Evolutionary conservation across 208 protist species (phyloP), one percentile per base, ranked within the genome.

Genomic region (Vickermania ingenoplastis): DNA sequence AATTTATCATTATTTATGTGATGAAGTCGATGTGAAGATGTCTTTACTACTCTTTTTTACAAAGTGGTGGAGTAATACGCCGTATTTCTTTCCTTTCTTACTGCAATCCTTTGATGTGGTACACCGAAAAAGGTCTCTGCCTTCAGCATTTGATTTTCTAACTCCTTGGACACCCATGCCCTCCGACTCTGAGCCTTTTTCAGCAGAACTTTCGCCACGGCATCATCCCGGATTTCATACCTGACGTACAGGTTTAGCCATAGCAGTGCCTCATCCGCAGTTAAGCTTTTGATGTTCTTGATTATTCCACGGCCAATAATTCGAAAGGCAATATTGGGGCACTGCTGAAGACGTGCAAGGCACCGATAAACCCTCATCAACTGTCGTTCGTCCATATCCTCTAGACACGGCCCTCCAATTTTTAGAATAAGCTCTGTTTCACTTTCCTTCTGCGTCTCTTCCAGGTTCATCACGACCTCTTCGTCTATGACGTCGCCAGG

Each of bases 211-310:
- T 73, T 80, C 41, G 71, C 83, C 5, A 89, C 77, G 45, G 78
- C 76, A 67, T 86, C 79, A 59, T 94, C 87, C 5, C 72, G 66
- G 21, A 94, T 63, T 2, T 69, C 29, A 24, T 79, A 45, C 17
- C 69, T 59, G 2, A 77, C 59, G 53, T 94, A 94, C 21, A 94
- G 58, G 0, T 67, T 63, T 52, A 87, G 60, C 83, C 87, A 94
- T 41, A 70, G 27, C 5, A 83, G 29, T 1, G 81, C 78, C 53
- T 77, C 73, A 21, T 83, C 70, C 5, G 62, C 61, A 0, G 83
- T 71, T 31, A 94, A 65, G 25, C 49, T 55, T 11, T 57, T 61
- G 0, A 62, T 59, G 0, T 76, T 41, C 3, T 57, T 52, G 7
- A 86, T 27, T n/a, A 94, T 52, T 1, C 57, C 27, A 25, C 56